Percentiles rank a stretch among this genome's conserved stretches.
These are phyloP conservation scores for Excoecaria cochinchinensis DNA, from an alignment of 345 rosid genomes.

Conservation along the genomic window DNA sequence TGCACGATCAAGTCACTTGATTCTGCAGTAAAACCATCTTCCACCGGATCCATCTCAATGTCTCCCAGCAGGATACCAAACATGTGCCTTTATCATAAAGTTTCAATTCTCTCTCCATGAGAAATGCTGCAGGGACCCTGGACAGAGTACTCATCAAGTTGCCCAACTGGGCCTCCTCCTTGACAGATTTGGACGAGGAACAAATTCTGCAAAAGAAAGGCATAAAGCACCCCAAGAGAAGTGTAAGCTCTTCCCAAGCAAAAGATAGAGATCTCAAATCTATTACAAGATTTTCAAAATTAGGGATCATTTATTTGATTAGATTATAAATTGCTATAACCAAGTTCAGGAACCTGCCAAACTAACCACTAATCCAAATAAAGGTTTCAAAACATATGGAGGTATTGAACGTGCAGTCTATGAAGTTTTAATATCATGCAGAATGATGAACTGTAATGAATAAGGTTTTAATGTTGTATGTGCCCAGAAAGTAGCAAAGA, in stretches of 20 bases:
- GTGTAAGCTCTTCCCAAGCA: not conserved
- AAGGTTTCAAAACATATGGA: not conserved
- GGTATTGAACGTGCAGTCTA: not conserved
- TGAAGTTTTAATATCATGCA: not conserved
- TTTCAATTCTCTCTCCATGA: not conserved
- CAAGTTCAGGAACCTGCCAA: not conserved
- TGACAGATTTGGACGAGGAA: not conserved
- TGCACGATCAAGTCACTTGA: not conserved
- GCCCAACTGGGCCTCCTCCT: not conserved
- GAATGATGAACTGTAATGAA: not conserved
- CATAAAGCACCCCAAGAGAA: not conserved
- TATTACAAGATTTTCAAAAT: too few species aligned
- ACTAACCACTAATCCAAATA: not conserved
- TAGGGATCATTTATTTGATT: not conserved
- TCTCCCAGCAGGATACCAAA: not conserved
- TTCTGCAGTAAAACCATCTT: not conserved
- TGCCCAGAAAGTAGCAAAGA: not conserved
- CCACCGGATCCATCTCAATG: not conserved
- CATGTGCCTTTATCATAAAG: not conserved
- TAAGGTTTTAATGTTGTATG: not conserved
- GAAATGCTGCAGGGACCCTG: not conserved
- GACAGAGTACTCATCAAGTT: not conserved
- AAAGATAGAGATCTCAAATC: conserved; percentile 2
- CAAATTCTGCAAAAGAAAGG: not conserved
- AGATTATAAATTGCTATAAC: not conserved